These are phyloP conservation scores for Salix caprea DNA, from an alignment of 345 rosid genomes.

Conservation along the genomic window DNA sequence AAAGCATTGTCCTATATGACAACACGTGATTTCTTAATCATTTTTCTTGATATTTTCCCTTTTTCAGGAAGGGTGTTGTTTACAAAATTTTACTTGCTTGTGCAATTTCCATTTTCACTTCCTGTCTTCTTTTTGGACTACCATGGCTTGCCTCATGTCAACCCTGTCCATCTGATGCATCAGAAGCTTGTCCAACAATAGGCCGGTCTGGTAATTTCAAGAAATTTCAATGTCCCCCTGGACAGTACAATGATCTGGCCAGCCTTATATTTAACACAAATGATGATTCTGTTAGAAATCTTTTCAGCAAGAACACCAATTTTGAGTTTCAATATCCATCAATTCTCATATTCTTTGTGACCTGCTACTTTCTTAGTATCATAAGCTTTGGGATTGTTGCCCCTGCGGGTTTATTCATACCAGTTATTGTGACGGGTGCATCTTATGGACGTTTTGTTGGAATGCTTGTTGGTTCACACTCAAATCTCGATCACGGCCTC, in stretches of 20 bases:
- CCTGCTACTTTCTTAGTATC: slow-evolving; percentile 73
- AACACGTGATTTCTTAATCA: slow-evolving; percentile 2
- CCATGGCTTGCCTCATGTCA: slow-evolving; percentile 84
- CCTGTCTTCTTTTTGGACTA: slow-evolving; percentile 85
- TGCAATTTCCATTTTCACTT: slow-evolving; percentile 63
- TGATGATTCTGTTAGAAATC: slow-evolving; percentile 85
- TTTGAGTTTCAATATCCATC: slow-evolving; percentile 66
- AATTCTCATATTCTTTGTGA: slow-evolving; percentile 60
- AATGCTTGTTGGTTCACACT: slow-evolving; percentile 56
- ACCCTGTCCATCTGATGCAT: slow-evolving; percentile 64
- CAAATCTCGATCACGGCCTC: slow-evolving; percentile 72
- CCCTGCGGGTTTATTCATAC: slow-evolving; percentile 87
- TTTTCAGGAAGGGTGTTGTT: slow-evolving; percentile 57
- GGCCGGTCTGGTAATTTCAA: slow-evolving; percentile 94
- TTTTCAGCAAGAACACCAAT: slow-evolving; percentile 82
- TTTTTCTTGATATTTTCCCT: slow-evolving; percentile 12
- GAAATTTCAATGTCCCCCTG: slow-evolving; percentile 79
- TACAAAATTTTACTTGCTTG: slow-evolving; percentile 64
- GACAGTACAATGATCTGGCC: slow-evolving; percentile 85
- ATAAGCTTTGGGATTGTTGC: slow-evolving; percentile 81
- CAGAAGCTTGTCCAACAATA: slow-evolving; percentile 83
- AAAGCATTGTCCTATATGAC: background rate
- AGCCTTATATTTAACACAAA: slow-evolving; percentile 94
- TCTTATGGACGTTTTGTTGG: slow-evolving; percentile 81
- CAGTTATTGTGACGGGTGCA: slow-evolving; percentile 87